Evolutionary conservation across 2,329 filamentous ascomycete genomes (phyloP).

Genomic region (Exophiala aquamarina): DNA sequence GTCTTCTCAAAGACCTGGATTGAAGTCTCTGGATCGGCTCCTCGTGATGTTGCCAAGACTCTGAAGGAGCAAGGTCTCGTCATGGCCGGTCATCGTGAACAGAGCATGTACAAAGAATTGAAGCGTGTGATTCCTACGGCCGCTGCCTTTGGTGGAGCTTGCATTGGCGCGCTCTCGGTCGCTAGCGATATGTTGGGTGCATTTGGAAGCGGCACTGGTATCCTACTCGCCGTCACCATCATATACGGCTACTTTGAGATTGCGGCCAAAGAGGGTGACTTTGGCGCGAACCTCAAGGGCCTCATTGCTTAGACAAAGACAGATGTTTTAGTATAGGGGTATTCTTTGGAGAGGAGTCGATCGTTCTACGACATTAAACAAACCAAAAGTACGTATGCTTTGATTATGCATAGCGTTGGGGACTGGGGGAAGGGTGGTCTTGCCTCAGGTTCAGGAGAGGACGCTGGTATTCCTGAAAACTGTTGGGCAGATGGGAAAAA

Average conservation of each 20-base stretch:
- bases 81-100: slow-evolving; percentile 98
- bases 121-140: slow-evolving; percentile 99
- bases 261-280: slow-evolving; percentile 95
- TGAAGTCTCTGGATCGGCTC: slow-evolving; percentile 96
- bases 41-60: slow-evolving; percentile 97
- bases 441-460: background rate
- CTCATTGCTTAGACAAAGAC: slow-evolving; percentile 50
- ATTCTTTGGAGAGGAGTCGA: background rate
- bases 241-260: slow-evolving; percentile 99
- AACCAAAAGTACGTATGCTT: background rate
- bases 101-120: slow-evolving; percentile 99
- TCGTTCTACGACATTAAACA: background rate
- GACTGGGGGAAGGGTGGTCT: background rate
- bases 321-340: too few relatives aligned
- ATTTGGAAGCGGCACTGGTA: slow-evolving; percentile 94
- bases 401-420: too few relatives aligned
- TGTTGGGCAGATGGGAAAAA: background rate
- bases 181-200: slow-evolving; percentile 93
- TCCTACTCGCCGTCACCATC: slow-evolving; percentile 96
- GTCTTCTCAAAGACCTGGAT: slow-evolving; percentile 99
- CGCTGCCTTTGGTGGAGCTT: slow-evolving; percentile 96
- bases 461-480: too few relatives aligned
- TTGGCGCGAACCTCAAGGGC: slow-evolving; percentile 69
- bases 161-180: slow-evolving; percentile 96
- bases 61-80: slow-evolving; percentile 99